These are phyloP conservation scores for Chrysanthemum seticuspe DNA, from an alignment of 129 eudicot species.

Conservation along the genomic window DNA sequence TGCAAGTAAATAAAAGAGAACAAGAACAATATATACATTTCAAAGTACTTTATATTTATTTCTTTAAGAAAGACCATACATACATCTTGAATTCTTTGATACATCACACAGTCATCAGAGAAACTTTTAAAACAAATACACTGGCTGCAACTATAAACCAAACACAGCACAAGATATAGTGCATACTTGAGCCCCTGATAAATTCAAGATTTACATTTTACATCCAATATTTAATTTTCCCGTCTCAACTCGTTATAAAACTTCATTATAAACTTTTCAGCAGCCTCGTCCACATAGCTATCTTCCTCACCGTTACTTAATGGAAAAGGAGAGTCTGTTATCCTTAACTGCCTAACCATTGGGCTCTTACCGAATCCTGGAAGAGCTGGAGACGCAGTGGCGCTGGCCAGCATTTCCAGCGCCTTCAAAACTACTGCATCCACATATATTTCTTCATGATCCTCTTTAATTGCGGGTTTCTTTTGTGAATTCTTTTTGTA, in stretches of 20 bases:
- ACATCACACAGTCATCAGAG: slow-evolving; percentile 28
- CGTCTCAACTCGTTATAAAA: slow-evolving; percentile 53
- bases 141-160: slow-evolving; percentile 34
- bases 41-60: slow-evolving; percentile 4
- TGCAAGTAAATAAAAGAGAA: not conserved
- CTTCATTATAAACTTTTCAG: slow-evolving; percentile 60
- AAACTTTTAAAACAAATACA: slow-evolving; percentile 30
- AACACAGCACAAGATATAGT: slow-evolving; percentile 33
- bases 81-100: not conserved
- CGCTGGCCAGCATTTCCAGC: slow-evolving; percentile 49
- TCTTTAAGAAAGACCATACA: not conserved
- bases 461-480: slow-evolving; percentile 3
- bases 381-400: slow-evolving; percentile 50
- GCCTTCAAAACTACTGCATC: slow-evolving; percentile 40
- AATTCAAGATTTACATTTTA: slow-evolving; percentile 15
- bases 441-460: slow-evolving; percentile 11
- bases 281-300: slow-evolving; percentile 57
- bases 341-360: slow-evolving; percentile 60
- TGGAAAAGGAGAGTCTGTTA: slow-evolving; percentile 81
- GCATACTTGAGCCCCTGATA: slow-evolving; percentile 29
- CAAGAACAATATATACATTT: not conserved
- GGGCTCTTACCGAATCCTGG: slow-evolving; percentile 57
- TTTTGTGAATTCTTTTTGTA: slow-evolving; percentile 10
- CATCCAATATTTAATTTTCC: slow-evolving; percentile 30
- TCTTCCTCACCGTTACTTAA: slow-evolving; percentile 36